Evolutionary conservation across 2,329 filamentous ascomycete genomes (phyloP), one percentile per base, ranked within the genome.

Genomic region (Verticillium nubilum): DNA sequence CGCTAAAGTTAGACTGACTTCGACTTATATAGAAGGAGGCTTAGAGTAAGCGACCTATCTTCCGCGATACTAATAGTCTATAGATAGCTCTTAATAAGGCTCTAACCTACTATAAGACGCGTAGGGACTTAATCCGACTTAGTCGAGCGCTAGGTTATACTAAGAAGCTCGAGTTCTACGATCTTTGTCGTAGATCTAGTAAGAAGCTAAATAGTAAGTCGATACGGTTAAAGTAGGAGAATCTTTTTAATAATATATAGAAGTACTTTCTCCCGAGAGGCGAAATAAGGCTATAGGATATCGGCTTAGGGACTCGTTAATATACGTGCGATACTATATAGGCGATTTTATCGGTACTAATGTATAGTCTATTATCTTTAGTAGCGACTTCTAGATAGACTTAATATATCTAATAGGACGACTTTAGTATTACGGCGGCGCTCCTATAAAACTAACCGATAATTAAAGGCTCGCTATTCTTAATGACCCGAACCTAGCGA

Each of bases 61-160:
- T 68, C 60, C 61, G 62, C 15, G 52, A 68, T 35, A 55, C 65
- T 12, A 55, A 68, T 56, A 42, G 59, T 56, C 42, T 66, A 35
- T 47, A 52, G 17, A 61, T 69, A 47, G 65, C 63, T 47, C 58
- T 66, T 56, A 64, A 62, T 13, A 63, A 65, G 54, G 35, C 58
- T 23, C 67, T 78, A 10, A 70, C 73, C 59, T 80, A 80, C 59
- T 71, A 60, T 58, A 77, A 78, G 28, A 57, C 33, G 5, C 73
- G 68, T 0, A 71, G 64, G 19, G 70, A 67, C 73, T 62, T 26
- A 68, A 70, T 60, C 72, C 74, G 57, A 72, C 66, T 65, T 72
- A 69, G 50, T 66, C 69, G 50, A 71, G 65, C 57, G 3, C 60
- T 59, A 56, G 58, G 63, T 17, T 68, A 60, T 62, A n/a, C n/a